phyloP scores from a whole-genome alignment of 179 eudicot species.

The Sideroxylon spinosum region DNA sequence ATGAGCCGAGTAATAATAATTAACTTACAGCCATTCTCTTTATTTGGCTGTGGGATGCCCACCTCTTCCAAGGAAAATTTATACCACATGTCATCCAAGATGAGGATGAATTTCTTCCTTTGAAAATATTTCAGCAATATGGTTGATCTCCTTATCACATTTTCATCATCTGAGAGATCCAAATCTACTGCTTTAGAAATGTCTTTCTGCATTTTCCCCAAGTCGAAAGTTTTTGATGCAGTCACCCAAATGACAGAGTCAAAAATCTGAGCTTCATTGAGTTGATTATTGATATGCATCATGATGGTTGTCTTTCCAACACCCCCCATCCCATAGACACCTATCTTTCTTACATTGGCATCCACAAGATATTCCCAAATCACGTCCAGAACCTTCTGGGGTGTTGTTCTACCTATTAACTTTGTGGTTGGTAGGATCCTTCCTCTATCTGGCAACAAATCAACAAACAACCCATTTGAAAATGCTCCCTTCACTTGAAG shows the following conservation, averaged over 20 bases:
- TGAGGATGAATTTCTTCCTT: constrained; percentile 33
- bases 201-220: constrained; percentile 35
- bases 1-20: constrained; percentile 32
- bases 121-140: constrained; percentile 25
- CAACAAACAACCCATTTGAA: constrained; percentile 22
- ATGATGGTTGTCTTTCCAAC: constrained; percentile 51
- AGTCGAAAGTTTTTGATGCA: constrained; percentile 30
- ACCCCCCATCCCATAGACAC: constrained; percentile 48
- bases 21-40: constrained; percentile 33
- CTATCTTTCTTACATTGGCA: constrained; percentile 23
- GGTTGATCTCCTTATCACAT: constrained; percentile 30
- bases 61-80: constrained; percentile 35
- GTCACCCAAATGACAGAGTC: constrained; percentile 44
- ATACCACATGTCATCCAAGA: constrained; percentile 50
- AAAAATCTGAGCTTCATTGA: constrained; percentile 26
- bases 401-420: constrained; percentile 22
- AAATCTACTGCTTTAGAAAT: constrained; percentile 31
- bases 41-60: constrained; percentile 44
- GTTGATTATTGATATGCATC: constrained; percentile 34
- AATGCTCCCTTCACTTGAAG: constrained; percentile 28
- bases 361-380: constrained; percentile 31
- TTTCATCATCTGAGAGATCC: constrained; percentile 25
- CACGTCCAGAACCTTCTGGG: constrained; percentile 9
- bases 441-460: constrained; percentile 12
- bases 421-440: constrained; percentile 19